A percentile compares a stretch with the other conserved stretches of the same genome.
Evolutionary conservation across 345 rosid genomes (phyloP).

Genomic region (Lenwebbia sp.): DNA sequence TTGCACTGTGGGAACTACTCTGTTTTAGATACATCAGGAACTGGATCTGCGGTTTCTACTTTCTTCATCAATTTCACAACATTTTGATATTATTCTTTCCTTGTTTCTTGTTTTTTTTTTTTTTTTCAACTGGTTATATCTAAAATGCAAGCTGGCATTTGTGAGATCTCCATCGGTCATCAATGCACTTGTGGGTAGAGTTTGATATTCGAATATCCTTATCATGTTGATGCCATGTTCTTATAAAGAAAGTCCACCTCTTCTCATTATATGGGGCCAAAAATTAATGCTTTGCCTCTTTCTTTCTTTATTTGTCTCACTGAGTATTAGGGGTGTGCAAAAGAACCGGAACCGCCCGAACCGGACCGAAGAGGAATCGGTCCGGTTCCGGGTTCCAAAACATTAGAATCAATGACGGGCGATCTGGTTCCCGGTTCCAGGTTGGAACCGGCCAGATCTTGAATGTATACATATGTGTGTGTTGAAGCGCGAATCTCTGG

Average conservation of each 20-base stretch:
- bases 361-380: no score
- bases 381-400: no score
- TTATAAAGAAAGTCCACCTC: not conserved
- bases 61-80: not conserved
- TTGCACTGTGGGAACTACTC: not conserved
- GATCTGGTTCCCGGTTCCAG: no score
- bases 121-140: not conserved
- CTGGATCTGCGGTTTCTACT: not conserved
- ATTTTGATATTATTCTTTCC: not conserved
- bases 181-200: not conserved
- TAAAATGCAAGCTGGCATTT: not conserved
- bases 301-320: not conserved
- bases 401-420: no score
- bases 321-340: not conserved
- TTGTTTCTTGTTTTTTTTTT: fast-evolving
- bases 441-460: not conserved
- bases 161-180: not conserved
- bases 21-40: not conserved
- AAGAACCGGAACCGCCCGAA: no score
- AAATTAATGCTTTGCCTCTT: not conserved
- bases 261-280: not conserved
- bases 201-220: not conserved
- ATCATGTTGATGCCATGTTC: not conserved
- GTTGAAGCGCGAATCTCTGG: not conserved
- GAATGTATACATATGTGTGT: not conserved